Evolutionary conservation across 169 alveolate genomes (phyloP), one percentile per base, ranked within the genome.

Genomic region (Blepharisma undulans): DNA sequence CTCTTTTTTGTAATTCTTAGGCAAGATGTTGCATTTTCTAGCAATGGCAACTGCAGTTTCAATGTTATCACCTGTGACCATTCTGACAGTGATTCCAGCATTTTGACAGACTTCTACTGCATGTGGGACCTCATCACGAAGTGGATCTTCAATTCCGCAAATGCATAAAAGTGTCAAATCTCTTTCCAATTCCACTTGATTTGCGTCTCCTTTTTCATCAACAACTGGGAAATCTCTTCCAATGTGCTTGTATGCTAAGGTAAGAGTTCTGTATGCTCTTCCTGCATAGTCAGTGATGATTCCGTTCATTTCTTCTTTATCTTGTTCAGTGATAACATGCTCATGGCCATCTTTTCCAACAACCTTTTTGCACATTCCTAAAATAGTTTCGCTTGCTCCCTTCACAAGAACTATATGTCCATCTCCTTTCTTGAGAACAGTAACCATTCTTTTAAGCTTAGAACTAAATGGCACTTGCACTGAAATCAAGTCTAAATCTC

Each of bases 11-110:
- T 59, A 27, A 59, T 74, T 92, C 77, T 91, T 93, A 60, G 93
- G 93, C 29, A 96, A 92, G 27, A 98, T 91, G n/a, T 98, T 98
- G 71, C 98, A 97, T 84, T 97, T 97, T 91, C 91, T 95, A 10
- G 99, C 99, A 72, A 99, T 98, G 21, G 99, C 99, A 29, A 97
- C 94, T 2, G 99, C 99, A 4, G 99, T 99, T 18, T 96, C 95
- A 91, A 95, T 98, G 96, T 98, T 99, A 95, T 98, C 99, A 25
- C 99, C 99, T n/a, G 99, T 99, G 76, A 99, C 99, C 99, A 99
- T 99, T 79, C 99, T 97, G 19, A 99, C 99, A 8, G 99, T 98
- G 48, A 99, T 99, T 33, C 99, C 99, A 8, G 99, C 99, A 76
- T 92, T 97, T 72, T 97, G 93, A 84, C 99, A 99, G 22, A 96